Conservation (phyloP, 192 early-diverging fungal species). For the Gamsiella multidivaricata region DNA sequence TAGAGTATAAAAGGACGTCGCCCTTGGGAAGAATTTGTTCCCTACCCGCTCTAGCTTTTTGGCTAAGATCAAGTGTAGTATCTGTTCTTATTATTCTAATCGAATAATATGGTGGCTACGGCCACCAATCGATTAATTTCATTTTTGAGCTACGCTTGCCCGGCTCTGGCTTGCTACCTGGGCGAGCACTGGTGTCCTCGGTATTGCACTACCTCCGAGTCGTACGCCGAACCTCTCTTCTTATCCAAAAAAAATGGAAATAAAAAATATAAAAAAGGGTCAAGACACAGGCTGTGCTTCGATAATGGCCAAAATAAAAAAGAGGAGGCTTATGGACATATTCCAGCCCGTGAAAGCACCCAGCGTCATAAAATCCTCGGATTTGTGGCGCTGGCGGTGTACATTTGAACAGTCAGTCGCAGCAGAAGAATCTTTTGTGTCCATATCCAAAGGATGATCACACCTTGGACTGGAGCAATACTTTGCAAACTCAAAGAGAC, state of each 20-base stretch:
- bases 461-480: constrained; percentile 9
- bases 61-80: constrained; percentile 94
- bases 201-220: constrained; percentile 57
- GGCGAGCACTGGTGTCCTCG: constrained; percentile 53
- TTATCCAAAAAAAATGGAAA: constrained; percentile 5
- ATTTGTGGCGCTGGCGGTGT: too few relatives aligned
- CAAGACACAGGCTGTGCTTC: not conserved
- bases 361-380: too few relatives aligned
- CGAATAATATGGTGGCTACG: constrained; percentile 46
- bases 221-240: constrained; percentile 45
- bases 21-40: constrained; percentile 21
- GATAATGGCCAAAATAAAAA: too few relatives aligned
- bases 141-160: constrained; percentile 44
- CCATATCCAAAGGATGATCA: not conserved
- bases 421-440: not conserved
- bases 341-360: too few relatives aligned
- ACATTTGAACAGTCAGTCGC: not conserved
- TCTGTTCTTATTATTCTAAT: constrained; percentile 74
- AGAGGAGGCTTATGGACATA: too few relatives aligned
- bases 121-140: constrained; percentile 52
- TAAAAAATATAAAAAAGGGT: too few relatives aligned
- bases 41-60: constrained; percentile 82
- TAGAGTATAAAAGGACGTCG: not conserved
- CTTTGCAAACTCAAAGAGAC: constrained; percentile 5
- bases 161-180: constrained; percentile 54